Percentiles rank a stretch among this genome's conserved stretches.
These are phyloP conservation scores for Phytophthora meadii DNA, from an alignment of 352 stramenopile species.

Conservation along the genomic window DNA sequence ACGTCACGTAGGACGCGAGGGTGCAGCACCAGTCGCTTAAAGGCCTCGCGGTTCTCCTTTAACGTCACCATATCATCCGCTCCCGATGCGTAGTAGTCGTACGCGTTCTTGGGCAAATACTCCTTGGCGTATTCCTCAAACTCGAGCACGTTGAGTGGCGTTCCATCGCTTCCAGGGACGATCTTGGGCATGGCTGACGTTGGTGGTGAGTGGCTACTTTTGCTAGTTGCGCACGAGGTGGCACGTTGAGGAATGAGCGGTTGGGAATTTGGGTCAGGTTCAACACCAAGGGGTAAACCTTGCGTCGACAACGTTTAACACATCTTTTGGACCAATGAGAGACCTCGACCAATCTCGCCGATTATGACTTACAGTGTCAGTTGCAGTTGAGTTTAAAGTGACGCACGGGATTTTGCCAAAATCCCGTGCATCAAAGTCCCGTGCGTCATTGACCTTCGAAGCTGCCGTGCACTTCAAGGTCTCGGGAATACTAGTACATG, in stretches of 20 bases:
- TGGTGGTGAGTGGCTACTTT: not conserved
- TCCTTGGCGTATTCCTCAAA: slow-evolving; percentile 90
- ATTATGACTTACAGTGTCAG: slow-evolving; percentile 7
- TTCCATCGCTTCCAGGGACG: slow-evolving; percentile 74
- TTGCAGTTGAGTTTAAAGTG: not conserved
- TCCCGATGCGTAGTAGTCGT: slow-evolving; percentile 93
- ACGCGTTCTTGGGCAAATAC: slow-evolving; percentile 92
- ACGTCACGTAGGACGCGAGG: slow-evolving; percentile 94
- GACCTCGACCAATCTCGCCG: slow-evolving; percentile 22
- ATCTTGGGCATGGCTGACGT: slow-evolving; percentile 58
- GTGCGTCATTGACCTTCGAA: slow-evolving; percentile 2
- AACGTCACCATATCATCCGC: slow-evolving; percentile 93
- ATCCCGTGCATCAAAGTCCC: not conserved
- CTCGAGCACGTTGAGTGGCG: slow-evolving; percentile 90
- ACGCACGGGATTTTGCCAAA: too few species aligned
- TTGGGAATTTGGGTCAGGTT: not conserved
- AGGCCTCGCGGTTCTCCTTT: slow-evolving; percentile 87
- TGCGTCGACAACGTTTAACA: slow-evolving; percentile 23
- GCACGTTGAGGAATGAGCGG: slow-evolving; percentile 19
- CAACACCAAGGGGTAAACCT: slow-evolving; percentile 22
- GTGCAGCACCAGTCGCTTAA: slow-evolving; percentile 94
- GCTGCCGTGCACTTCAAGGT: slow-evolving; percentile 11
- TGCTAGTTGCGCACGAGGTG: slow-evolving; percentile 9
- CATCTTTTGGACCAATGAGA: slow-evolving; percentile 17
- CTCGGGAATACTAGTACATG: not conserved